Evolutionary conservation across 352 stramenopile genomes (phyloP).

Genomic region (Phytophthora pisi): DNA sequence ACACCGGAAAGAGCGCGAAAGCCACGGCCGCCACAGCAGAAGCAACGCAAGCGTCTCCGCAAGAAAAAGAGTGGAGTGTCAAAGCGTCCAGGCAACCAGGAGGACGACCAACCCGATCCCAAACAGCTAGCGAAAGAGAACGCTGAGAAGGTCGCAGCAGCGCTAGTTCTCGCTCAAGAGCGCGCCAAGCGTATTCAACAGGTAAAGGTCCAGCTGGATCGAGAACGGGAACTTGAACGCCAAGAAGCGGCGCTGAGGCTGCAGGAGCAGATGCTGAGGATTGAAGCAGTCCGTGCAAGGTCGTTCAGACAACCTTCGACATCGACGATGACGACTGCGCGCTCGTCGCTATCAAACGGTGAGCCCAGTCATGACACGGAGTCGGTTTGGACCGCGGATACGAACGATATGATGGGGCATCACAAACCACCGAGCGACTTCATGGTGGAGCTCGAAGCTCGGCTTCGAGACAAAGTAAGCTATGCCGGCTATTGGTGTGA

Average conservation of each 20-base stretch:
- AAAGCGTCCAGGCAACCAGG: conserved; percentile 28
- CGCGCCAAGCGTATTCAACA: conserved; percentile 39
- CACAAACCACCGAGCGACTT: conserved; percentile 22
- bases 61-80: conserved; percentile 24
- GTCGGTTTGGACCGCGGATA: conserved; percentile 21
- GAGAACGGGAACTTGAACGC: conserved; percentile 25
- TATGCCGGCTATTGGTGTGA: not conserved
- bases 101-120: conserved; percentile 16
- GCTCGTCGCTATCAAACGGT: conserved; percentile 12
- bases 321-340: conserved; percentile 18
- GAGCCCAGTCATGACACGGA: conserved; percentile 14
- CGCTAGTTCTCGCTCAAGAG: conserved; percentile 43
- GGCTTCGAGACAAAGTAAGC: conserved; percentile 27
- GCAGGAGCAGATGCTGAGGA: conserved; percentile 48
- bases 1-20: conserved; percentile 21
- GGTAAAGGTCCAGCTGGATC: conserved; percentile 32
- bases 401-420: conserved; percentile 10
- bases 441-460: conserved; percentile 26
- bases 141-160: conserved; percentile 42
- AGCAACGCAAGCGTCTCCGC: conserved; percentile 27
- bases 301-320: conserved; percentile 16
- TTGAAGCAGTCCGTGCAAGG: conserved; percentile 41
- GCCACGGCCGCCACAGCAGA: conserved; percentile 30
- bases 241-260: conserved; percentile 31
- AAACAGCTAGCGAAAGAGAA: conserved; percentile 29